Conservation (phyloP, 208 protist species). For the Acanthamoeba castellanii region DNA sequence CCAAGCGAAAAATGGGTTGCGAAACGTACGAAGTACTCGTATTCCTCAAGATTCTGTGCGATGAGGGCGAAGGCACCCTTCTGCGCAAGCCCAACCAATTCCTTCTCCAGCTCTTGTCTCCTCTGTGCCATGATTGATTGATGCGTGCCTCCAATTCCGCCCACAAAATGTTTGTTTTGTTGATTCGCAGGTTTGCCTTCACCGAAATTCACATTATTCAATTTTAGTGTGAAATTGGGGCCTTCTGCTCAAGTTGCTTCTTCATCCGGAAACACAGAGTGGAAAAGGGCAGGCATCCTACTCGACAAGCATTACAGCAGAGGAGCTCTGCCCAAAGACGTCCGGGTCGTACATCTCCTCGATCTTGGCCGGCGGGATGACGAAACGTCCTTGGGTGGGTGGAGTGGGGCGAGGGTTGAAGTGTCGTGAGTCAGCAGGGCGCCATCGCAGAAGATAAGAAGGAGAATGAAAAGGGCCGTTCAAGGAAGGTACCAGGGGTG, state of each 20-base stretch:
- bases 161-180: neutral
- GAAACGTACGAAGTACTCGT: slow-evolving; percentile 60
- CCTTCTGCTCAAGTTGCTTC: too few relatives aligned
- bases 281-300: too few relatives aligned
- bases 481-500: neutral
- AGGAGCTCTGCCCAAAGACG: slow-evolving; percentile 55
- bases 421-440: neutral
- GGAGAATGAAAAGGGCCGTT: neutral
- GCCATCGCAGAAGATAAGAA: neutral
- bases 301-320: slow-evolving; percentile 18
- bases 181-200: neutral
- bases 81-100: slow-evolving; percentile 17
- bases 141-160: neutral
- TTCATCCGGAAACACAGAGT: too few relatives aligned
- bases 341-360: slow-evolving; percentile 72
- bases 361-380: slow-evolving; percentile 56
- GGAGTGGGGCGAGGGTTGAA: neutral
- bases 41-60: slow-evolving; percentile 44
- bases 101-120: slow-evolving; percentile 54
- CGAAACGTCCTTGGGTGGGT: slow-evolving; percentile 24
- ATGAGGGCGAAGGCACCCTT: slow-evolving; percentile 53
- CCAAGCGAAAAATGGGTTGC: neutral
- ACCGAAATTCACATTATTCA: too few relatives aligned
- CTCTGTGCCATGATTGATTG: slow-evolving; percentile 21
- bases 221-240: too few relatives aligned